phyloP scores from a whole-genome alignment of 495 filamentous ascomycete genomes.

The Schizothecium vesticola region DNA sequence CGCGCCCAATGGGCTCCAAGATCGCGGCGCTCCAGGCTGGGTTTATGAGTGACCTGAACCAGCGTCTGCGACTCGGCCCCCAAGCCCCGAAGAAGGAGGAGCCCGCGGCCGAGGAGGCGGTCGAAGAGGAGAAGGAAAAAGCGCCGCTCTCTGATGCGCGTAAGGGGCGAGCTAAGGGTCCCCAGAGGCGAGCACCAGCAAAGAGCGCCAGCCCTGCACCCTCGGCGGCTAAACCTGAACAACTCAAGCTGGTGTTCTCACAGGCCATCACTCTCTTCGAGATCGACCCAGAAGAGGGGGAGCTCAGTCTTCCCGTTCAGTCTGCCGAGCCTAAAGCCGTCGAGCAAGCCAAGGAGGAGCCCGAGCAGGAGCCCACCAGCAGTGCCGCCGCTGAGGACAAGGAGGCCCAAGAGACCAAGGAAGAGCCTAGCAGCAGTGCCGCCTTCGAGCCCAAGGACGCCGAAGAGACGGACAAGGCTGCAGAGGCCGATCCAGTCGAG shows the following conservation, averaged over 20 bases:
- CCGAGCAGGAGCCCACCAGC: slow-evolving; percentile 30
- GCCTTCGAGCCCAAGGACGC: slow-evolving; percentile 7
- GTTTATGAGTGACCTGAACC: slow-evolving; percentile 87
- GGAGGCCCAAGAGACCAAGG: slow-evolving; percentile 22
- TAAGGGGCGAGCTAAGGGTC: slow-evolving; percentile 85
- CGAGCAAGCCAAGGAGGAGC: slow-evolving; percentile 31
- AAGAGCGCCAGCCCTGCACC: slow-evolving; percentile 41
- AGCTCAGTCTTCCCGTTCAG: slow-evolving; percentile 30
- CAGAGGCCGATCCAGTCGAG: slow-evolving; percentile 6
- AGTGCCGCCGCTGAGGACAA: slow-evolving; percentile 23
- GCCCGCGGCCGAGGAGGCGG: slow-evolving; percentile 47
- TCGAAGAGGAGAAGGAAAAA: slow-evolving; percentile 61
- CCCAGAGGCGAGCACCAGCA: slow-evolving; percentile 63
- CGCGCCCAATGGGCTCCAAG: slow-evolving; percentile 72
- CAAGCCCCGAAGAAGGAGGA: slow-evolving; percentile 64
- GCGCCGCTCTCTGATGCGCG: slow-evolving; percentile 76
- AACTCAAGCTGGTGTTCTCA: slow-evolving; percentile 34
- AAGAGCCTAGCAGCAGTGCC: not conserved
- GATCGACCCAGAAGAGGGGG: slow-evolving; percentile 49
- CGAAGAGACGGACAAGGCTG: slow-evolving; percentile 13
- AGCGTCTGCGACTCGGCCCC: slow-evolving; percentile 74
- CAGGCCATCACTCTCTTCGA: slow-evolving; percentile 41
- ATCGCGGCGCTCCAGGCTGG: slow-evolving; percentile 86
- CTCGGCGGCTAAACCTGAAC: slow-evolving; percentile 15
- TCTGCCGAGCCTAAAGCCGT: not conserved